Conservation (phyloP, 179 eudicot genomes). For the Silene coronaria region DNA sequence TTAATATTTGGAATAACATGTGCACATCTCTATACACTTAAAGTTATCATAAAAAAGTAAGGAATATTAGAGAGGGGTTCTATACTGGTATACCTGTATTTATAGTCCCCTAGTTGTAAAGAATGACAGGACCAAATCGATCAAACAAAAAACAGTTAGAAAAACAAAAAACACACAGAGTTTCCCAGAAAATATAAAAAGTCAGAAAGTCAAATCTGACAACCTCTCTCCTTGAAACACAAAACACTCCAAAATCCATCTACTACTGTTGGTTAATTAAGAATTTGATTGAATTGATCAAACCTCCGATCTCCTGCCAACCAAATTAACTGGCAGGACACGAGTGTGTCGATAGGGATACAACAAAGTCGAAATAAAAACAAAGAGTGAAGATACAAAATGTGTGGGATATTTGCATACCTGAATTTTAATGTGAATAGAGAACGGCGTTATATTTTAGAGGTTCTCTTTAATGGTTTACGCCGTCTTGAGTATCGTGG, state of each 20-base stretch:
- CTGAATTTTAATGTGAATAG: conserved; percentile 63
- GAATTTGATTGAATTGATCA: not conserved
- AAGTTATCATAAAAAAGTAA: too few relatives aligned
- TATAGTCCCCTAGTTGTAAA: too few relatives aligned
- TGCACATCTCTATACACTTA: too few relatives aligned
- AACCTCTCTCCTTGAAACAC: not conserved
- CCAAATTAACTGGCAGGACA: not conserved
- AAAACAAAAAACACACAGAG: not conserved
- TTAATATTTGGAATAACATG: too few relatives aligned
- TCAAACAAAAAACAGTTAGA: too few relatives aligned
- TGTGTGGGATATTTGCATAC: conserved; percentile 96
- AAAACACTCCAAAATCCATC: not conserved
- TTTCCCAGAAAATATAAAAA: not conserved
- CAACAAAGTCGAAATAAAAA: not conserved
- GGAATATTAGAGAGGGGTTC: too few relatives aligned
- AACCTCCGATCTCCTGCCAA: not conserved
- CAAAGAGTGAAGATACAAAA: conserved; percentile 12
- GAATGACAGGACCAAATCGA: too few relatives aligned
- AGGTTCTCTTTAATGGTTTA: conserved; percentile 78
- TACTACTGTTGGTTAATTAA: not conserved
- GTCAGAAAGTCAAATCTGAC: conserved; percentile 12
- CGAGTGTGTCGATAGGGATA: not conserved
- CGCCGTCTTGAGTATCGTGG: conserved; percentile 92
- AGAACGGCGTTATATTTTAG: conserved; percentile 67
- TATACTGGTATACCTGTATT: too few relatives aligned